Conservation (phyloP, 2,329 filamentous ascomycete species). For the Xylariaceae sp. region DNA sequence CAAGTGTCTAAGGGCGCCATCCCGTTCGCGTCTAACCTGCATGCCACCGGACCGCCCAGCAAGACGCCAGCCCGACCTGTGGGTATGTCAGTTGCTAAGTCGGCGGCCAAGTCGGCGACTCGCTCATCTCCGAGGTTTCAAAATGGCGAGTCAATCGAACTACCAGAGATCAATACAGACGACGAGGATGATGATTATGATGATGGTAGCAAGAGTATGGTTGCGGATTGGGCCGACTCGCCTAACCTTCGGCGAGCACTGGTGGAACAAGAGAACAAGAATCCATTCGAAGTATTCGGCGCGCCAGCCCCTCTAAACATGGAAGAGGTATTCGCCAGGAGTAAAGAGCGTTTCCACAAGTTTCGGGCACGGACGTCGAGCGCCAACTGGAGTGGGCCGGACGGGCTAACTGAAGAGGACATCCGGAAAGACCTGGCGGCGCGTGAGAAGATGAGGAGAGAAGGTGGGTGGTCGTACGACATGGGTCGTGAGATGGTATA, state of each 20-base stretch:
- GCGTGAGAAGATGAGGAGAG: conserved; percentile 69
- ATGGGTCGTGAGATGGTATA: conserved; percentile 43
- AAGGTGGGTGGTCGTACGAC: conserved; percentile 74
- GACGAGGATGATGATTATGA: conserved; percentile 81
- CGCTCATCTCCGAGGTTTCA: conserved; percentile 84
- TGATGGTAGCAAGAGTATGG: conserved; percentile 62
- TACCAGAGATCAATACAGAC: conserved; percentile 95
- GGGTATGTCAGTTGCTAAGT: conserved; percentile 55
- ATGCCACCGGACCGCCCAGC: conserved; percentile 59
- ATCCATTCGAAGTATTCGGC: conserved; percentile 86
- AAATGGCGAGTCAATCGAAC: conserved; percentile 86
- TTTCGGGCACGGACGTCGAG: conserved; percentile 92
- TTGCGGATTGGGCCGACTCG: conserved; percentile 87
- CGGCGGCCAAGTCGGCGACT: conserved; percentile 63
- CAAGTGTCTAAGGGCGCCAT: conserved; percentile 89
- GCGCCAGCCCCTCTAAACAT: conserved; percentile 87
- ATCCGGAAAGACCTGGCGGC: conserved; percentile 72
- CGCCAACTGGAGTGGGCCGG: conserved; percentile 88
- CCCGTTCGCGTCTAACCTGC: conserved; percentile 78
- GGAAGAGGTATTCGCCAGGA: conserved; percentile 94
- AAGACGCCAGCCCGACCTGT: conserved; percentile 72
- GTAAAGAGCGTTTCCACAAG: conserved; percentile 82
- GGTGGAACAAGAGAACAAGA: conserved; percentile 80
- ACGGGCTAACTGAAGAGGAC: conserved; percentile 76
- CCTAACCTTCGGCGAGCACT: conserved; percentile 80